phyloP scores from a whole-genome alignment of 768 basidiomycete species.

The Sarcodon sp. region DNA sequence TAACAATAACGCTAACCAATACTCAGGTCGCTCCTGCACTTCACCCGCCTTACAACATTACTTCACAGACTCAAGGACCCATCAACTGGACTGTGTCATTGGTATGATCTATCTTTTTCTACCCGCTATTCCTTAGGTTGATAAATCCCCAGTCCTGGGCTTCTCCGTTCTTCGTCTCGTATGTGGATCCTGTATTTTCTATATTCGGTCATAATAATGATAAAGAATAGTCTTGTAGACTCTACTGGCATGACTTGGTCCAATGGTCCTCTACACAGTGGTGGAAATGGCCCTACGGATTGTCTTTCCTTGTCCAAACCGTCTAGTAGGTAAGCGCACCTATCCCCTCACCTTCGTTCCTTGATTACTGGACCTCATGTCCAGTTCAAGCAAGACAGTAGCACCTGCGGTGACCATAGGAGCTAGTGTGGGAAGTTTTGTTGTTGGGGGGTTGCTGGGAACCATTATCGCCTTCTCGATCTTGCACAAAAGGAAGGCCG shows the following conservation, averaged over 20 bases:
- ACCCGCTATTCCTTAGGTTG: constrained; percentile 5
- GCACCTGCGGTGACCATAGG: constrained; percentile 14
- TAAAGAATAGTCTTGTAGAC: constrained; percentile 28
- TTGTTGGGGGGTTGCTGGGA: constrained; percentile 10
- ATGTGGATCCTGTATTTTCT: no score
- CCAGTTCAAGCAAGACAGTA: not conserved
- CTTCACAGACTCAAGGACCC: constrained; percentile 23
- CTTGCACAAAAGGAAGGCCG: not conserved
- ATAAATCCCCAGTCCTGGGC: constrained; percentile 28
- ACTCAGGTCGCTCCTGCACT: constrained; percentile 42
- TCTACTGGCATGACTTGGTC: constrained; percentile 38
- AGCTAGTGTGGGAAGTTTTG: constrained; percentile 11
- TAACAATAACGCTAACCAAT: not conserved
- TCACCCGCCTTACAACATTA: constrained; percentile 49
- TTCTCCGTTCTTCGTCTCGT: constrained; percentile 35
- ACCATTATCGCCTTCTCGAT: constrained; percentile 4
- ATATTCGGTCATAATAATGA: no score
- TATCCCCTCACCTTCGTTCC: not conserved
- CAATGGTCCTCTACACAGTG: constrained; percentile 45
- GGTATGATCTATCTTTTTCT: constrained; percentile 7
- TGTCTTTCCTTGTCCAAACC: constrained; percentile 21
- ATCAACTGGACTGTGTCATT: constrained; percentile 48
- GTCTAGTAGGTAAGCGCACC: not conserved
- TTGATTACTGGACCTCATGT: not conserved
- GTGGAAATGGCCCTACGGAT: constrained; percentile 23